phyloP scores from a whole-genome alignment of 148 eudicot species.

The Fagopyrum esculentum region DNA sequence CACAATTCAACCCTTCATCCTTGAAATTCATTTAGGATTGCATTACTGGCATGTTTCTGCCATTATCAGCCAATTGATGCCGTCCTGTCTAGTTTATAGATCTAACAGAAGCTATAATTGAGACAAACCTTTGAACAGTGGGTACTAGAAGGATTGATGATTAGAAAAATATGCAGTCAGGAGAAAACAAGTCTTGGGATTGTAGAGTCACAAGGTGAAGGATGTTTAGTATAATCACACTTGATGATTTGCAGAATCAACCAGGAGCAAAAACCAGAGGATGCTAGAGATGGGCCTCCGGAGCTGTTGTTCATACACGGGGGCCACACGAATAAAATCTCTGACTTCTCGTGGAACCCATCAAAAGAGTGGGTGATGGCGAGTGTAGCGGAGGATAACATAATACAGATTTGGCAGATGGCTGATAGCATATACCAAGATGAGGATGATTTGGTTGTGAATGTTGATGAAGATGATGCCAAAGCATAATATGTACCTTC shows the following conservation, averaged over 20 bases:
- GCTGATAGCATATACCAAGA: conserved; percentile 85
- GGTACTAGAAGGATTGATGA: too few species aligned
- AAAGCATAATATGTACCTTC: conserved; percentile 17
- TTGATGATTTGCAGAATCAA: conserved; percentile 43
- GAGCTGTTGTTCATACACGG: conserved; percentile 89
- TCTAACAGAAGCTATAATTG: too few species aligned
- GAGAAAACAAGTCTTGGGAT: too few species aligned
- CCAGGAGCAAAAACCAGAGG: conserved; percentile 64
- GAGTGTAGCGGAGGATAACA: conserved; percentile 86
- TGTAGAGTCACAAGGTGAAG: too few species aligned
- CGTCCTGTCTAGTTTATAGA: too few species aligned
- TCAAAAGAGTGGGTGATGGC: conserved; percentile 88
- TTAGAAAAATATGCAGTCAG: too few species aligned
- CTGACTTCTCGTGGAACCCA: conserved; percentile 95
- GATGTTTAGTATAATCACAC: too few species aligned
- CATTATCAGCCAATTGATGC: too few species aligned
- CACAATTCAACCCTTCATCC: background rate
- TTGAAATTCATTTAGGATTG: background rate
- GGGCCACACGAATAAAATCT: conserved; percentile 86
- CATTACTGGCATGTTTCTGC: background rate
- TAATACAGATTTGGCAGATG: conserved; percentile 96
- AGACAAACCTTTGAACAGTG: too few species aligned
- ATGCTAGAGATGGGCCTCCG: conserved; percentile 89
- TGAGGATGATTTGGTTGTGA: conserved; percentile 48
- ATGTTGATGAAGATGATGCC: conserved; percentile 26